Percentiles rank a stretch among this genome's conserved stretches.
Conservation (phyloP, 208 protist genomes). For the Leishmania arabica region DNA sequence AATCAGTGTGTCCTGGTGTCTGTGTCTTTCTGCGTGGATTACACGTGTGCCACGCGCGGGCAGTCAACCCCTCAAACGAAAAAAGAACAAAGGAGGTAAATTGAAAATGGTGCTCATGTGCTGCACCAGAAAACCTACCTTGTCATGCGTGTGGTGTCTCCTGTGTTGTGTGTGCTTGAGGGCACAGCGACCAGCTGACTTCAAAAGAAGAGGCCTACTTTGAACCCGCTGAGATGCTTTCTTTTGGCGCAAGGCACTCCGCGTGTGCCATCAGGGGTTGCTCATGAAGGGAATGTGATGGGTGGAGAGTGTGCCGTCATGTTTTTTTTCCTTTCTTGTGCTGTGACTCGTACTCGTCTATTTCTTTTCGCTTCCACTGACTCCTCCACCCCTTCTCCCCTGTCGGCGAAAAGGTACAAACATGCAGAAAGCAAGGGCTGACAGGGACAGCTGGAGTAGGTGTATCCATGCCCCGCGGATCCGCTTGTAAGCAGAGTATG, state of each 20-base stretch:
- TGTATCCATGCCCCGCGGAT: slow-evolving; percentile 14
- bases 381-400: background rate
- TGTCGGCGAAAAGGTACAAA: background rate
- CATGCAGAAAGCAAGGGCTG: background rate
- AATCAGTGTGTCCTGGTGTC: background rate
- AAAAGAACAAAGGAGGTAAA: background rate
- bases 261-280: background rate
- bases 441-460: background rate
- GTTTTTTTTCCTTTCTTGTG: background rate
- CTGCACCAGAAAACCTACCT: background rate
- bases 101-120: background rate
- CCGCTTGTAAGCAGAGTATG: background rate
- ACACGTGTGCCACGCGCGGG: background rate
- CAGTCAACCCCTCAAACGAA: background rate
- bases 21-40: background rate
- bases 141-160: background rate
- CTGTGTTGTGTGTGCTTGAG: background rate
- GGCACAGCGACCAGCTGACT: background rate
- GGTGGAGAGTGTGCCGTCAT: background rate
- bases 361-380: background rate
- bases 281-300: background rate
- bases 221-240: background rate
- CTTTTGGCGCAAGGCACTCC: background rate
- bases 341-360: background rate
- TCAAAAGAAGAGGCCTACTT: background rate